phyloP scores from a whole-genome alignment of 1,284 basidiomycete species.

The Uromyces viciae-fabae region DNA sequence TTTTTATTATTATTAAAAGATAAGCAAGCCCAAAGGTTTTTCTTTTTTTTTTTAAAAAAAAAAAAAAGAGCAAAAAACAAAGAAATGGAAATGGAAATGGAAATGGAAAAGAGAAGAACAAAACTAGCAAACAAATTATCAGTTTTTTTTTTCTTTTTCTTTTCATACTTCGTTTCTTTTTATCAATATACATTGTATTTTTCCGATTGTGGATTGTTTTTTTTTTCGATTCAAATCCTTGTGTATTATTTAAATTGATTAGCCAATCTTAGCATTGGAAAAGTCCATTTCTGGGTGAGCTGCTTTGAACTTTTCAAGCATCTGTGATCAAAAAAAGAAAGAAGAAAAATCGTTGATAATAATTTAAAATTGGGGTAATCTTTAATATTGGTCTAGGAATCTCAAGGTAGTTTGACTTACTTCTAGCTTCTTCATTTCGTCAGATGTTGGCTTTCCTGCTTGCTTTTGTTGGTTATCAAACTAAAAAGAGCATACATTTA shows the following conservation, averaged over 20 bases:
- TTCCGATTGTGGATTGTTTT: too few relatives aligned
- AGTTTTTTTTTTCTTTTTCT: too few relatives aligned
- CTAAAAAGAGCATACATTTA: slow-evolving; percentile 59
- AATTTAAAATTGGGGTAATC: background rate
- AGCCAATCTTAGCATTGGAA: slow-evolving; percentile 45
- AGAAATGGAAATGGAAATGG: too few relatives aligned
- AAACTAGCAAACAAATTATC: too few relatives aligned
- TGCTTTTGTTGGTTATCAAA: slow-evolving; percentile 98
- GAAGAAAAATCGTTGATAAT: background rate
- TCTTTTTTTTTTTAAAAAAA: too few relatives aligned
- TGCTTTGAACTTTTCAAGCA: slow-evolving; percentile 79
- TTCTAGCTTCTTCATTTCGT: slow-evolving; percentile 53
- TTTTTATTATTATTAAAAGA: too few relatives aligned
- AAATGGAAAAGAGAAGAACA: too few relatives aligned
- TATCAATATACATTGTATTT: too few relatives aligned
- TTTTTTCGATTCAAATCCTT: too few relatives aligned
- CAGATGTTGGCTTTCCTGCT: slow-evolving; percentile 72
- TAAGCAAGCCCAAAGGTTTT: too few relatives aligned
- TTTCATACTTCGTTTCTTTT: too few relatives aligned
- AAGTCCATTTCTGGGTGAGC: slow-evolving; percentile 92
- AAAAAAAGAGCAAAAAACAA: too few relatives aligned
- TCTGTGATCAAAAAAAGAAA: slow-evolving; percentile 57
- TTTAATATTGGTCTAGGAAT: background rate
- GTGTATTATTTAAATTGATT: background rate
- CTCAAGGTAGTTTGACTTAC: slow-evolving; percentile 58